phyloP scores from a whole-genome alignment of 2,329 filamentous ascomycete genomes.

The Podosphaera leucotricha region DNA sequence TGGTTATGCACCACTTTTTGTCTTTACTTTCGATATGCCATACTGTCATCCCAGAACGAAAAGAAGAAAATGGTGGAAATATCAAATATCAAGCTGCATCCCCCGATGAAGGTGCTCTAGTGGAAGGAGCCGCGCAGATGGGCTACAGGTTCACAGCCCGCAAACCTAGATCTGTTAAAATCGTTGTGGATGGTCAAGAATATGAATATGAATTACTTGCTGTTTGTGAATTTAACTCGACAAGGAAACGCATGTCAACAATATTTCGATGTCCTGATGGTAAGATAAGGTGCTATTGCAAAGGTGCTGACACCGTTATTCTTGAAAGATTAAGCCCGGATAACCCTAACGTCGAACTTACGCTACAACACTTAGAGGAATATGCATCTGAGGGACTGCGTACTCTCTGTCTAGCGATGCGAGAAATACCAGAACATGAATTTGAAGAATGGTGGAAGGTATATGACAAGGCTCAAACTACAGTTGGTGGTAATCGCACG shows the following conservation, averaged over 20 bases:
- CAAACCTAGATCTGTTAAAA: slow-evolving; percentile 71
- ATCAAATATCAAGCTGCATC: slow-evolving; percentile 98
- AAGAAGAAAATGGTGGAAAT: slow-evolving; percentile 48
- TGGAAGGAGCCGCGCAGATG: slow-evolving; percentile 65
- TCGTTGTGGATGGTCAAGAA: slow-evolving; percentile 48
- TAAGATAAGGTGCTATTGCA: slow-evolving; percentile 81
- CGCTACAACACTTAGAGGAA: slow-evolving; percentile 86
- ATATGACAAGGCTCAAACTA: slow-evolving; percentile 71
- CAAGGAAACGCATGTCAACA: slow-evolving; percentile 89
- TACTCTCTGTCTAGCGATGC: slow-evolving; percentile 84
- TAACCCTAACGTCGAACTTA: slow-evolving; percentile 73
- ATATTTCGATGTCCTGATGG: slow-evolving; percentile 94
- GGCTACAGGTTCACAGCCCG: slow-evolving; percentile 82
- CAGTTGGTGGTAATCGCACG: slow-evolving; percentile 72
- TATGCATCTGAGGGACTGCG: slow-evolving; percentile 91
- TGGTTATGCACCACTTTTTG: slow-evolving; percentile 64
- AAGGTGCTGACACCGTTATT: slow-evolving; percentile 94
- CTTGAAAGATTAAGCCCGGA: slow-evolving; percentile 66
- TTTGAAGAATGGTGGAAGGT: slow-evolving; percentile 71
- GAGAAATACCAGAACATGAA: slow-evolving; percentile 74
- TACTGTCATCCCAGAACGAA: slow-evolving; percentile 84
- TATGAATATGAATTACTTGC: slow-evolving; percentile 76
- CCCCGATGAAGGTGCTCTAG: slow-evolving; percentile 88
- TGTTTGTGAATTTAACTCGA: slow-evolving; percentile 98
- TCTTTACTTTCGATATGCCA: slow-evolving; percentile 75